Base-by-base conservation (phyloP, 306 rosid species). In the Macrotyloma uniflorum region DNA sequence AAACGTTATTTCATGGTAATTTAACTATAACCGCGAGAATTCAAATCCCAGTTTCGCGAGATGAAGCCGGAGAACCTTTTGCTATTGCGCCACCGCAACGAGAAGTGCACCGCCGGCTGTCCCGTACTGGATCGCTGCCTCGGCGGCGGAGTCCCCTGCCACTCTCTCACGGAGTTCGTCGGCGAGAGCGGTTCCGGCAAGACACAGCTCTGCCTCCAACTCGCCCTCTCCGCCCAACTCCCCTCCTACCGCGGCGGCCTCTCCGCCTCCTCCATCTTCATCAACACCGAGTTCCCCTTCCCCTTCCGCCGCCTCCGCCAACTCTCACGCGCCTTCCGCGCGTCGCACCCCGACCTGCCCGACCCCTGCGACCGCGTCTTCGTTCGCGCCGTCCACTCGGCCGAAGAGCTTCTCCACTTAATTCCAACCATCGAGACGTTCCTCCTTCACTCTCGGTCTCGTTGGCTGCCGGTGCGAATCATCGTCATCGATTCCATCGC, bases 151-250 rank as follows among this genome's bases (percentile, higher is more conserved):
- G n/a, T 94, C 13, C 90, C 97, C 45, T 90, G 92, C 87, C 81
- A 80, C 74, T 94, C 97, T 28, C 4, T 92, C 0, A 94, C 93
- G 0, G 98, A 94, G 67, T 57, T 92, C 67, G 92, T 88, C 14
- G 94, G 90, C 15, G 98, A 94, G 78, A 90, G 97, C 83, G 89
- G 92, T 5, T 73, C 63, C 76, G 98, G 98, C 42, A 92, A 92
- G 86, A 92, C 98, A 19, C 98, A 94, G 35, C 61, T 94, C 53
- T 94, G 97, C 84, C 98, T 94, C 80, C 98, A 94, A 74, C 91
- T 94, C 54, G 84, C 67, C 16, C 93, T 92, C 82, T 83, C 86
- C 20, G 95, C 97, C 24, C 98, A 92, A 79, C 80, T 91, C 30
- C 98, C 97, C 10, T 80, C 83, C 20, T 87, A 96, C 62, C 87